Conservation (phyloP, 768 basidiomycete species). For the Xerocomellus intermedius region DNA sequence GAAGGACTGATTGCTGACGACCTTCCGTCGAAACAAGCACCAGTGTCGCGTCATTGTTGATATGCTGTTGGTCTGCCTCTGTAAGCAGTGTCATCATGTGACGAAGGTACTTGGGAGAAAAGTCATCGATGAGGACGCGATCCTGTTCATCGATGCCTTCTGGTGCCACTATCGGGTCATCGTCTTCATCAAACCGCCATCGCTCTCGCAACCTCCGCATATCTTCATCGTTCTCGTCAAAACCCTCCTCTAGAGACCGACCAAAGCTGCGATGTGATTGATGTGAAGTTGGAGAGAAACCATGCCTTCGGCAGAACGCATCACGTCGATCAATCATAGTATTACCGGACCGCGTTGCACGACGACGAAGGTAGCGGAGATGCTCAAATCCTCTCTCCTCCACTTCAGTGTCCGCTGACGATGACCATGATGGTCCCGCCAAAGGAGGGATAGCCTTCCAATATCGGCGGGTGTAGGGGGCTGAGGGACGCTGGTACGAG, state of each 20-base stretch:
- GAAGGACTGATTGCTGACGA: constrained; percentile 47
- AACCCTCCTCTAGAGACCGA: constrained; percentile 26
- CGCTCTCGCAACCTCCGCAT: constrained; percentile 46
- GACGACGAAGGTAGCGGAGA: constrained; percentile 53
- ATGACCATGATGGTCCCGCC: constrained; percentile 32
- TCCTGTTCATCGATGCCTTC: constrained; percentile 68
- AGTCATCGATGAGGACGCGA: constrained; percentile 70
- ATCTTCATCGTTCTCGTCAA: constrained; percentile 39
- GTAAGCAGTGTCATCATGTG: constrained; percentile 55
- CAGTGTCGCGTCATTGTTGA: constrained; percentile 52
- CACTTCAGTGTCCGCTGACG: constrained; percentile 22
- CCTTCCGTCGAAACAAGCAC: constrained; percentile 46
- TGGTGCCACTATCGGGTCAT: constrained; percentile 51
- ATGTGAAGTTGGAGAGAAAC: constrained; percentile 13
- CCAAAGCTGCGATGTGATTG: constrained; percentile 15
- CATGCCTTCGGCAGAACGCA: constrained; percentile 26
- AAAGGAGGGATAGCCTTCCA: constrained; percentile 60
- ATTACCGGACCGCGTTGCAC: constrained; percentile 82
- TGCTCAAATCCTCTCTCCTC: constrained; percentile 25
- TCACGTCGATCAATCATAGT: constrained; percentile 70
- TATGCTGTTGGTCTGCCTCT: constrained; percentile 50
- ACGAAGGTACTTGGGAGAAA: constrained; percentile 55
- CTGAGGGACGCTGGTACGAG: constrained; percentile 64
- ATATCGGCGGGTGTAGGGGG: constrained; percentile 58
- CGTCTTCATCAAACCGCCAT: constrained; percentile 72